phyloP scores from a whole-genome alignment of 441 rosid species.

The Melastoma candidum region DNA sequence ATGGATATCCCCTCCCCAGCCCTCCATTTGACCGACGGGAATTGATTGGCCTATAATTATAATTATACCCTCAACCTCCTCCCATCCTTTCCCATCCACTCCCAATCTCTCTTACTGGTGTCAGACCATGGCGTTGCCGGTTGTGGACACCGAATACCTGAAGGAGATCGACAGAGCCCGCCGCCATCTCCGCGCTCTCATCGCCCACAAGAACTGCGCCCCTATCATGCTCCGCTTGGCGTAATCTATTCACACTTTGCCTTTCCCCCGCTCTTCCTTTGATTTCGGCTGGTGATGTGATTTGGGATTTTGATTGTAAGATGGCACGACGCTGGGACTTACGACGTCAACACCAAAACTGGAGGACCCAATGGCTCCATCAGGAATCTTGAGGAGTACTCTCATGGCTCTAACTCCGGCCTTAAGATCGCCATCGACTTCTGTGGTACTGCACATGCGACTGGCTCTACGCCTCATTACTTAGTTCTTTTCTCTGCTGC shows the following conservation, averaged over 20 bases:
- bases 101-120: not conserved
- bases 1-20: too few species aligned
- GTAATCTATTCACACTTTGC: slow-evolving; percentile 21
- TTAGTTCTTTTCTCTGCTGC: too few species aligned
- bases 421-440: slow-evolving; percentile 72
- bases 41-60: too few species aligned
- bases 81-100: slow-evolving; percentile 3
- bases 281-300: not conserved
- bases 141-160: slow-evolving; percentile 70
- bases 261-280: not conserved
- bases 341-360: slow-evolving; percentile 67
- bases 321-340: slow-evolving; percentile 96
- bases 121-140: slow-evolving; percentile 53
- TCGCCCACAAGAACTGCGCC: slow-evolving; percentile 77
- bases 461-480: too few species aligned
- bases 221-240: slow-evolving; percentile 97
- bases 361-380: slow-evolving; percentile 94
- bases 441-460: slow-evolving; percentile 40
- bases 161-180: slow-evolving; percentile 86
- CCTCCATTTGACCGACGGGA: too few species aligned
- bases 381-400: slow-evolving; percentile 69
- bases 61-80: not conserved
- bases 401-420: slow-evolving; percentile 71
- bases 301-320: slow-evolving; percentile 21
- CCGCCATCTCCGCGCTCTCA: slow-evolving; percentile 84